Base-by-base conservation (phyloP, 495 filamentous ascomycete genomes). In the Neurospora sp. region DNA sequence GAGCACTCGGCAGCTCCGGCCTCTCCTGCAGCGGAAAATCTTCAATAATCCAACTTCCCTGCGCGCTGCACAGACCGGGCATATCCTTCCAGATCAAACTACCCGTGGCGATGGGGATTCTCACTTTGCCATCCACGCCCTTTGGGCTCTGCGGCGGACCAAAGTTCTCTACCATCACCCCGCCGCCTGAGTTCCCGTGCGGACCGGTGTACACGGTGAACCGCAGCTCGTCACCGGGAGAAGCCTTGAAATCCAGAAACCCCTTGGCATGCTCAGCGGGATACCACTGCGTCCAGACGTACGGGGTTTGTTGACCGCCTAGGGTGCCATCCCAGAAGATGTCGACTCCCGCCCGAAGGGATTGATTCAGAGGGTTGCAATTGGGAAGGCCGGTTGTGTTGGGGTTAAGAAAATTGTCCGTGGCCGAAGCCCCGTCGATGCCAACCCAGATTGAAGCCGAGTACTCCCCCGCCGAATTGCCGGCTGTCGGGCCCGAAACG, bases 371-470 rank as follows among this genome's bases (percentile, higher is more conserved):
- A 12, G 53, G 53, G 53, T 61, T 61, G 11, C 53, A 61, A 0
- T 2, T 61, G 11, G 22, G 2, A 5, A 35, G 35, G 1, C 44
- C 41, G 31, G 22, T 27, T 27, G 27, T 27, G 27, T 27, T 27
- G 27, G 27, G 27, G 27, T 27, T n/a, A 6, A 35, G n/a, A 39
- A 70, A 37, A 61, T 31, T 27, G 14, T 7, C 53, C 38, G 37
- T 27, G 22, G n/a, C 68, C 41, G 20, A 37, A 14, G 39, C 39
- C 39, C 72, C 70, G 73, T 78, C 78, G 48, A 78, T 73, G 37
- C 78, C 76, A n/a, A 80, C n/a, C 72, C 71, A 75, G 37, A 80
- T 75, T 7, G 77, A 78, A 37, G 77, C 74, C 2, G 75, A 76
- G 76, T 78, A 80, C 40, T 74, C 27, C 71, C 70, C 70, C 7